These are phyloP conservation scores for Pseudopithomyces maydicus DNA, from an alignment of 2,329 filamentous ascomycete species.

Conservation along the genomic window DNA sequence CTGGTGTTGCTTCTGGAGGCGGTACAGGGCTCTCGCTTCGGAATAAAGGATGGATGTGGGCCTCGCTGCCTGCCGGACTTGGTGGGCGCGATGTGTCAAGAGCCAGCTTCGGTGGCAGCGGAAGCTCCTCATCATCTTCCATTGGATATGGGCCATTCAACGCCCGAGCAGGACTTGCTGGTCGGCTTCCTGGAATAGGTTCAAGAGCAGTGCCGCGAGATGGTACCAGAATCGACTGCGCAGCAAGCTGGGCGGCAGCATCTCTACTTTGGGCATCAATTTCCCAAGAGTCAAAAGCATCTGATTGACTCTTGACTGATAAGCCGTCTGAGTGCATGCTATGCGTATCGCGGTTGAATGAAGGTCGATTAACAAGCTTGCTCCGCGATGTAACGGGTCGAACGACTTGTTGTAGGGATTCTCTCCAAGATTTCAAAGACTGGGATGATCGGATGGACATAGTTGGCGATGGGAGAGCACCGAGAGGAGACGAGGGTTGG, in stretches of 20 bases:
- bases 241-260: constrained; percentile 33
- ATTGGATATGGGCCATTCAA: constrained; percentile 57
- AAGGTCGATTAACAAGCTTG: constrained; percentile 39
- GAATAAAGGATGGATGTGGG: constrained; percentile 79
- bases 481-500: constrained; percentile 32
- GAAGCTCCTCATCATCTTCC: constrained; percentile 32
- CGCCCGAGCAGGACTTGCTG: constrained; percentile 66
- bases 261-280: constrained; percentile 68
- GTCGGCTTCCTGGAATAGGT: constrained; percentile 72
- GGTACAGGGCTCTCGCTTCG: constrained; percentile 72
- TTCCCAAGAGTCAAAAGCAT: constrained; percentile 77
- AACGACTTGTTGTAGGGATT: constrained; percentile 45
- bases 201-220: constrained; percentile 63
- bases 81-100: constrained; percentile 42
- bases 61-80: constrained; percentile 57
- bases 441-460: constrained; percentile 42
- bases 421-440: constrained; percentile 42
- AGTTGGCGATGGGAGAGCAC: constrained; percentile 40
- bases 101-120: constrained; percentile 39
- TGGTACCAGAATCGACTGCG: constrained; percentile 21
- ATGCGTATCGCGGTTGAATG: constrained; percentile 34
- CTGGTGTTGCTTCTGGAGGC: constrained; percentile 66
- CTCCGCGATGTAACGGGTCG: constrained; percentile 45
- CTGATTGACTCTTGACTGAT: constrained; percentile 48
- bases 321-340: constrained; percentile 42